Evolutionary conservation across 306 rosid genomes (phyloP).

Genomic region (Gastrolobium bilobum): DNA sequence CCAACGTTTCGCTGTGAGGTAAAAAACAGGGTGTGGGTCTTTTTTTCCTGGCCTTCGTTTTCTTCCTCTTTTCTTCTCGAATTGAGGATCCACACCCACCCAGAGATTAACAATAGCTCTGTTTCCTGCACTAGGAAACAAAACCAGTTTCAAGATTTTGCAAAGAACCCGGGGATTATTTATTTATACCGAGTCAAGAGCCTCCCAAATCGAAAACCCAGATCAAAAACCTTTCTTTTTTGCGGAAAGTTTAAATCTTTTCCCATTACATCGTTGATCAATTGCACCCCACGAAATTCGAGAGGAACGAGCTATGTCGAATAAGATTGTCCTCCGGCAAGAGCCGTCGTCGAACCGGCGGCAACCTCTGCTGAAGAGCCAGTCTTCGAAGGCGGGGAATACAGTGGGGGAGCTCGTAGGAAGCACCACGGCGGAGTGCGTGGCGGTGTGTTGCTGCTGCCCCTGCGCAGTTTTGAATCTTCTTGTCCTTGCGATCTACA

Average conservation of each 20-base stretch:
- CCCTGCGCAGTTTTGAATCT: conserved; percentile 70
- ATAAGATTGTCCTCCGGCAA: conserved; percentile 50
- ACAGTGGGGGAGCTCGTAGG: conserved; percentile 78
- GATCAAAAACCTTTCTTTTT: not conserved
- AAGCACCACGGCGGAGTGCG: conserved; percentile 83
- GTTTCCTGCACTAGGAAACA: not conserved
- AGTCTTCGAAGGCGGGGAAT: conserved; percentile 2
- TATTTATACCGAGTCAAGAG: too few species aligned
- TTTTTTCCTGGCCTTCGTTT: not conserved
- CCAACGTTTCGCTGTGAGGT: not conserved
- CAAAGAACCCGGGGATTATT: not conserved
- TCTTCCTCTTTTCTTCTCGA: conserved; percentile 5
- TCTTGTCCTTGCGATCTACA: conserved; percentile 70
- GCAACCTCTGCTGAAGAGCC: conserved; percentile 49
- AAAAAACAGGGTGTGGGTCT: conserved; percentile 40
- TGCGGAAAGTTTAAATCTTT: conserved; percentile 27
- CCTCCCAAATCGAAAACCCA: conserved; percentile 20
- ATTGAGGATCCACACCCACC: conserved; percentile 47
- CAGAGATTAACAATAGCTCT: not conserved
- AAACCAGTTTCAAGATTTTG: not conserved
- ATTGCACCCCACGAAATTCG: not conserved
- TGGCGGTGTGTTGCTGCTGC: conserved; percentile 84
- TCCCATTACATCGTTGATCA: not conserved
- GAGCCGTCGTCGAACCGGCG: conserved; percentile 51
- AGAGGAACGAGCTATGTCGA: conserved; percentile 43